Conservation (phyloP, 208 protist species). For the Leishmania turanica region DNA sequence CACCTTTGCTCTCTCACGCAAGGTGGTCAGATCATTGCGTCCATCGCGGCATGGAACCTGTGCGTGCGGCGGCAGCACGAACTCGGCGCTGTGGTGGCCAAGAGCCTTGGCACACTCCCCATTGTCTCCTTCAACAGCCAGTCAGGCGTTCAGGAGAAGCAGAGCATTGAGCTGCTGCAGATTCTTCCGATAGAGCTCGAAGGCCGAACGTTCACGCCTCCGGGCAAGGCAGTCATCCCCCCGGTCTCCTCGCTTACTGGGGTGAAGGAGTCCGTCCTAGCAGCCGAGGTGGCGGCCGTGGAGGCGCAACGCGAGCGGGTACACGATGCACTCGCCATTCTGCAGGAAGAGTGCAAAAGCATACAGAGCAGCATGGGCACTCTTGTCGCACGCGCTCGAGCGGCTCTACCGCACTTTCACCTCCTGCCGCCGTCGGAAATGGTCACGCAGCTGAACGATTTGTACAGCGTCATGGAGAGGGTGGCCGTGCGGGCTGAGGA, state of each 20-base stretch:
- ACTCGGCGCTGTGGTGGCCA: constrained; percentile 53
- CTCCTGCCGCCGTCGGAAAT: constrained; percentile 82
- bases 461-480: constrained; percentile 83
- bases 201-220: constrained; percentile 49
- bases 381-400: constrained; percentile 43
- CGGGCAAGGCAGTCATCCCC: constrained; percentile 30
- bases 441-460: constrained; percentile 82
- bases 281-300: constrained; percentile 67
- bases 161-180: constrained; percentile 68
- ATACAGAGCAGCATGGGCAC: constrained; percentile 48
- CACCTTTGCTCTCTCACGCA: constrained; percentile 66
- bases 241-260: constrained; percentile 48
- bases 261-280: constrained; percentile 50
- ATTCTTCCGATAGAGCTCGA: constrained; percentile 49
- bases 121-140: constrained; percentile 77
- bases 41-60: constrained; percentile 67
- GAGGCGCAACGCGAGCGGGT: constrained; percentile 50
- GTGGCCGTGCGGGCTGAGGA: constrained; percentile 68
- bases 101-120: constrained; percentile 54
- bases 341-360: constrained; percentile 55
- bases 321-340: constrained; percentile 47
- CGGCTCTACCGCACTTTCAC: constrained; percentile 73
- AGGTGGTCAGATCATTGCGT: constrained; percentile 82
- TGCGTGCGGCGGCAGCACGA: constrained; percentile 59
- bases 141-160: constrained; percentile 67